These are phyloP conservation scores for Yamagishiella unicocca DNA, from an alignment of 139 green algal genomes.

Conservation along the genomic window DNA sequence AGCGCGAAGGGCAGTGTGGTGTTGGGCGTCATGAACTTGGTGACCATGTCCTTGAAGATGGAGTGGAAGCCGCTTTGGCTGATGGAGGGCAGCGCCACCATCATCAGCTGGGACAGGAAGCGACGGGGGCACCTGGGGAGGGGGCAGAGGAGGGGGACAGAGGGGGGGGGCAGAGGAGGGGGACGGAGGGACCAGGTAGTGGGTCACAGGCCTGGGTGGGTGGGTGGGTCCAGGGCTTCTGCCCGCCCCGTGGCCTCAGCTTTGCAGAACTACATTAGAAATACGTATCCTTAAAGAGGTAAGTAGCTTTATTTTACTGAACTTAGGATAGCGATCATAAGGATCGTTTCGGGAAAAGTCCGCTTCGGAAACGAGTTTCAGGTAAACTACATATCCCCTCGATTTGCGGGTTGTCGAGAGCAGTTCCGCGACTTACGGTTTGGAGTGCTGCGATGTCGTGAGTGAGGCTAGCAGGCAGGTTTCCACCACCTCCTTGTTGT, in stretches of 20 bases:
- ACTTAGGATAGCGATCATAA: too few species aligned
- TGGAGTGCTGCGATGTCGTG: conserved; percentile 31
- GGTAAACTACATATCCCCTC: too few species aligned
- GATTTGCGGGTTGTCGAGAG: too few species aligned
- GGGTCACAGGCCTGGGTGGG: not conserved
- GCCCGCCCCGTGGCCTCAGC: too few species aligned
- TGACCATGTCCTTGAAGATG: conserved; percentile 61
- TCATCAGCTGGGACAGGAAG: conserved; percentile 53
- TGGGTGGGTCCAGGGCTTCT: too few species aligned
- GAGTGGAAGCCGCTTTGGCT: conserved; percentile 52
- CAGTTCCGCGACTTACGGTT: conserved; percentile 49
- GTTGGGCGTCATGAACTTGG: conserved; percentile 19
- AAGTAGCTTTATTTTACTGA: too few species aligned
- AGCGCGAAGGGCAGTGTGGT: conserved; percentile 16
- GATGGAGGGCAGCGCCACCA: conserved; percentile 55
- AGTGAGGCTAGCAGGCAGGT: conserved; percentile 51
- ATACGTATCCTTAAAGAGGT: too few species aligned
- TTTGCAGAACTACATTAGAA: too few species aligned
- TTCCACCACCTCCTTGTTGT: conserved; percentile 49
- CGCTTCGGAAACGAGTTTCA: too few species aligned
- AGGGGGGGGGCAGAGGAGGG: not conserved
- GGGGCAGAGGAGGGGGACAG: not conserved
- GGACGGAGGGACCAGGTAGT: not conserved
- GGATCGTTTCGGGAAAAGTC: too few species aligned
- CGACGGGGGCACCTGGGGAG: conserved; percentile 39